Percentiles rank a stretch among this genome's conserved stretches.
phyloP scores from a whole-genome alignment of 257 asterid species.

The Vinca minor region DNA sequence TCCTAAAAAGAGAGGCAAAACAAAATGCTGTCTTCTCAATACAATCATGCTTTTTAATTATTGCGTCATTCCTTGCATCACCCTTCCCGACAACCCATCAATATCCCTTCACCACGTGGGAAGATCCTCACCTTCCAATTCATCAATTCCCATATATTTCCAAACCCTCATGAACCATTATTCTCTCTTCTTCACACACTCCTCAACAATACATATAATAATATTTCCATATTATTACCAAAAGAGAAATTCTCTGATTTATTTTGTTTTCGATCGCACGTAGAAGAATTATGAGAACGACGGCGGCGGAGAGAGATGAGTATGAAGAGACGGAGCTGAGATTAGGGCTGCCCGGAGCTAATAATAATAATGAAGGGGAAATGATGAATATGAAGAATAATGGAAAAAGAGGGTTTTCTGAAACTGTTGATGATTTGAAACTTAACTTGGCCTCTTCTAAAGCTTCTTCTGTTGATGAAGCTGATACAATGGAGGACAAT shows the following conservation, averaged over 20 bases:
- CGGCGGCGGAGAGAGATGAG: conserved; percentile 15
- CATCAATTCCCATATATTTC: background rate
- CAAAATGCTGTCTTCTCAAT: background rate
- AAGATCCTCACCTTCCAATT: background rate
- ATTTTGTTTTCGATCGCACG: too few species aligned
- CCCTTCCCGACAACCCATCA: conserved; percentile 1
- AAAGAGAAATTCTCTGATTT: too few species aligned
- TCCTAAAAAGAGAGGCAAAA: too few species aligned
- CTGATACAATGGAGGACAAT: conserved; percentile 16
- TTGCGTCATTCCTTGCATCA: conserved; percentile 14
- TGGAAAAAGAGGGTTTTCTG: conserved; percentile 34
- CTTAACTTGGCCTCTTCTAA: conserved; percentile 26
- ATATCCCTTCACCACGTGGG: background rate
- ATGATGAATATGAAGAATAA: background rate
- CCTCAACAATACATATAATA: background rate
- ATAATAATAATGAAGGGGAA: conserved; percentile 11
- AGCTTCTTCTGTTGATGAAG: conserved; percentile 10
- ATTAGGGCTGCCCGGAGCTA: conserved; percentile 38
- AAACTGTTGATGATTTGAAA: conserved; percentile 44
- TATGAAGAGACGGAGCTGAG: conserved; percentile 46
- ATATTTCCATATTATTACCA: background rate
- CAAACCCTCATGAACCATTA: too few species aligned
- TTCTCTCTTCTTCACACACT: background rate
- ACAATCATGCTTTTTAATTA: too few species aligned
- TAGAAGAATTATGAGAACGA: background rate